Evolutionary conservation across 495 filamentous ascomycete species (phyloP), one percentile per base, ranked within the genome.

Genomic region (Podospora didyma): DNA sequence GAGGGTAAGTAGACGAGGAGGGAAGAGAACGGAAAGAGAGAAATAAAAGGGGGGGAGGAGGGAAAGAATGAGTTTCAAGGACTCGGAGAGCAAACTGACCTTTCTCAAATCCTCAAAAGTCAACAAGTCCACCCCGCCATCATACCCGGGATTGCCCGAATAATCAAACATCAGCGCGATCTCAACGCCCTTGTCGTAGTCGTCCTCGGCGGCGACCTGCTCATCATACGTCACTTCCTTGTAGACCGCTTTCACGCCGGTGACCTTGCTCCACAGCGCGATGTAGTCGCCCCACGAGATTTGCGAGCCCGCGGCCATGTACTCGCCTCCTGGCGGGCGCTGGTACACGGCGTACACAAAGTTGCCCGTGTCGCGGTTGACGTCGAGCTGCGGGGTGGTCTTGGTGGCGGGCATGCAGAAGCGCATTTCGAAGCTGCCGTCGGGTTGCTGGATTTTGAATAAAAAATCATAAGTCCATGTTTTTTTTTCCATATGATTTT

Each of bases 301-400:
- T 14, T 52, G 62, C 12, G 64, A 60, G 9, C 73, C 73, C 12
- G 53, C 62, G 11, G 73, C 73, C 63, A 79, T 76, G 62, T 76
- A 76, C 9, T 56, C 46, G 56, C 71, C 70, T 16, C 73, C 73
- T 5, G 75, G 69, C 0, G 71, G 68, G 71, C 74, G 73, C 57
- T 75, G 63, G 11, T 63, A 54, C 7, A 78, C 72, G 17, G 72
- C 75, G 44, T 77, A 74, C 11, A 71, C 66, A 57, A 76, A 78
- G 46, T 59, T 67, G 20, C 75, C 75, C 51, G 58, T 67, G 62
- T 78, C 74, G 7, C 53, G 54, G 17, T 72, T 68, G 19, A 75
- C 69, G 39, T 72, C 69, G 9, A 75, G 56, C 39, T 78, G 74
- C 44, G 74, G 74, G 2, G 72, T 55, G 16, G 46, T 44, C 41